phyloP scores from a whole-genome alignment of 306 rosid genomes.

The Senna tora region DNA sequence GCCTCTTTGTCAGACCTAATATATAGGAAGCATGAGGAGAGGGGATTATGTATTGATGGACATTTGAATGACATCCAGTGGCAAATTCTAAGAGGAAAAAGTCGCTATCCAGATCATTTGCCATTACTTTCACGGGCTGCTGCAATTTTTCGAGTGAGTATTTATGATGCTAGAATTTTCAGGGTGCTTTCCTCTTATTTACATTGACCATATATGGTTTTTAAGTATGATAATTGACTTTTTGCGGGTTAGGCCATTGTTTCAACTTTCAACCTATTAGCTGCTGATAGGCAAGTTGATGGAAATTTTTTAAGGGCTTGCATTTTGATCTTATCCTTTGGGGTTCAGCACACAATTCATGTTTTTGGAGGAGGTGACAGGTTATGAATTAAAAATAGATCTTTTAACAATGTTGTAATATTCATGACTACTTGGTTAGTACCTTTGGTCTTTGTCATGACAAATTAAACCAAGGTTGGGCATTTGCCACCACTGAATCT shows the following conservation, averaged over 20 bases:
- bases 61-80: constrained; percentile 63
- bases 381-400: no score
- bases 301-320: not conserved
- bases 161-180: not conserved
- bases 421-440: no score
- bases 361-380: no score
- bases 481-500: no score
- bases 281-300: constrained; percentile 21
- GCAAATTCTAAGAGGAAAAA: constrained; percentile 89
- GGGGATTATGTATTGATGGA: constrained; percentile 62
- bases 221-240: not conserved
- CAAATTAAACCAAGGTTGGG: no score
- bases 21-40: constrained; percentile 66
- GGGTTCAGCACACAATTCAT: no score
- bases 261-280: constrained; percentile 1
- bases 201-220: not conserved
- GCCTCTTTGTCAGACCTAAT: constrained; percentile 54
- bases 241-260: not conserved
- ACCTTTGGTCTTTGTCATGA: no score
- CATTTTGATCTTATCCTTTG: not conserved
- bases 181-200: not conserved
- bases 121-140: constrained; percentile 89
- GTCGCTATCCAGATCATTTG: constrained; percentile 82
- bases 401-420: no score
- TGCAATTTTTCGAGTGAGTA: constrained; percentile 86